phyloP scores from a whole-genome alignment of 306 rosid genomes.

The Acacia crassicarpa region DNA sequence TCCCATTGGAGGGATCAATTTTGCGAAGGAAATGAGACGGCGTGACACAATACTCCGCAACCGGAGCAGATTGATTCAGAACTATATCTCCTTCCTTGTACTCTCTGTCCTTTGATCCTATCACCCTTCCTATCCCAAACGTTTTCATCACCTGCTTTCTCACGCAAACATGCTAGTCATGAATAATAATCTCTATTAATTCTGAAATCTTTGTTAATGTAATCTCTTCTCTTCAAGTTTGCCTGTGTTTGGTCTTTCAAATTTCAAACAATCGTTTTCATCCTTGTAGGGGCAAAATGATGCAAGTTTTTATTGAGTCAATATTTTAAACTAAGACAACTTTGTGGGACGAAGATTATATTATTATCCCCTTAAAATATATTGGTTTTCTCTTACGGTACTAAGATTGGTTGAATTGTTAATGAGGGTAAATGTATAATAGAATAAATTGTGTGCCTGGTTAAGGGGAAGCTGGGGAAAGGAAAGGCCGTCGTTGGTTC shows the following conservation, averaged over 20 bases:
- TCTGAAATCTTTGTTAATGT: not conserved
- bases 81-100: constrained; percentile 47
- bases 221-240: too few relatives aligned
- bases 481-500: constrained; percentile 54
- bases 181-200: not conserved
- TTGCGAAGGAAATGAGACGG: constrained; percentile 31
- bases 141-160: constrained; percentile 41
- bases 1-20: constrained; percentile 38
- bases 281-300: too few relatives aligned
- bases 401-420: too few relatives aligned
- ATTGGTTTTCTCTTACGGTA: too few relatives aligned
- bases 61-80: constrained; percentile 30
- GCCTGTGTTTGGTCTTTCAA: too few relatives aligned
- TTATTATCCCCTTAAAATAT: too few relatives aligned
- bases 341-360: too few relatives aligned
- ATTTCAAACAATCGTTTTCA: too few relatives aligned
- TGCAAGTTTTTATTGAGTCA: too few relatives aligned
- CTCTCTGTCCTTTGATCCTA: constrained; percentile 39
- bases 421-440: too few relatives aligned
- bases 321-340: too few relatives aligned
- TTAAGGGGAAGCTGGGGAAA: constrained; percentile 33
- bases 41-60: constrained; percentile 42
- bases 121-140: constrained; percentile 44
- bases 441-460: constrained; percentile 29
- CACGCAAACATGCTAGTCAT: not conserved